phyloP scores from a whole-genome alignment of 139 green algal genomes.

The Nannochloris sp. region DNA sequence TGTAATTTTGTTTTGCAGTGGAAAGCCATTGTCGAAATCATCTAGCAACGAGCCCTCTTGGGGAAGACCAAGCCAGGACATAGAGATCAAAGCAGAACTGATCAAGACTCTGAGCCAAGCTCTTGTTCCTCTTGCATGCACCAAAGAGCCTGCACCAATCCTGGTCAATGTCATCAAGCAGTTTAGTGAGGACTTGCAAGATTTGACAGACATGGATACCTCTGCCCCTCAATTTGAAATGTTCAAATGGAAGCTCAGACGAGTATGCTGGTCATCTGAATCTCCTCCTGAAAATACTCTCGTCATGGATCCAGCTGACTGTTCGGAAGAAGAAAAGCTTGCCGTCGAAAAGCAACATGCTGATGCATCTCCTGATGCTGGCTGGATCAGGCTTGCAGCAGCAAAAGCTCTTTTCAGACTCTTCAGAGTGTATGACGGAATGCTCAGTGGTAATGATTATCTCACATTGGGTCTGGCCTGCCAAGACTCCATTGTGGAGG shows the following conservation, averaged over 20 bases:
- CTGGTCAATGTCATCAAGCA: conserved; percentile 10
- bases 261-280: conserved; percentile 1
- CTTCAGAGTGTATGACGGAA: conserved; percentile 40
- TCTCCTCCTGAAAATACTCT: not conserved
- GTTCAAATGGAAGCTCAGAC: conserved; percentile 9
- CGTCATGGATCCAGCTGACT: not conserved
- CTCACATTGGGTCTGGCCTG: conserved; percentile 41
- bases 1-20: not conserved
- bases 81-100: conserved; percentile 35
- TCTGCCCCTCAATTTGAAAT: conserved; percentile 8
- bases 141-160: not conserved
- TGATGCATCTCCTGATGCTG: conserved; percentile 21
- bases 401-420: conserved; percentile 50
- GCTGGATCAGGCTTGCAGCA: conserved; percentile 42
- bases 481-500: conserved; percentile 47
- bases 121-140: conserved; percentile 21
- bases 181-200: conserved; percentile 20
- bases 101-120: conserved; percentile 38
- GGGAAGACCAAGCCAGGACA: conserved; percentile 16
- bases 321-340: not conserved
- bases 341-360: conserved; percentile 12
- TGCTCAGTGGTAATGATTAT: conserved; percentile 31
- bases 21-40: not conserved
- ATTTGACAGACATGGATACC: conserved; percentile 28
- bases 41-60: not conserved